phyloP scores from a whole-genome alignment of 495 filamentous ascomycete genomes.

The Penicillium cinerascens region DNA sequence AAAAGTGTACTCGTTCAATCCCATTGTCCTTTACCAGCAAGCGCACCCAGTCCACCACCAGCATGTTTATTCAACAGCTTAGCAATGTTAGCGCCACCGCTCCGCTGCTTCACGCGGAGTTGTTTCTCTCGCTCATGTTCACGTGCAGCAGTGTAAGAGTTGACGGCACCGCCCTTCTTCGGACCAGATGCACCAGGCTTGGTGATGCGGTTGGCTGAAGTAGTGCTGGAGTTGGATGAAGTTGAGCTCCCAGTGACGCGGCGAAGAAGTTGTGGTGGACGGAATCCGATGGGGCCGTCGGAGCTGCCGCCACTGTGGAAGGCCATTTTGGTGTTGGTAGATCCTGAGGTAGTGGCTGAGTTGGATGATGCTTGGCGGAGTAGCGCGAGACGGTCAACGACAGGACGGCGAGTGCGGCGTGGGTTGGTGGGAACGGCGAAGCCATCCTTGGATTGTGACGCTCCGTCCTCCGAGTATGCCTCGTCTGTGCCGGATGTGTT shows the following conservation, averaged over 20 bases:
- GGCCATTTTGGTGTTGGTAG: slow-evolving; percentile 50
- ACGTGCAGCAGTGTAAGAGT: slow-evolving; percentile 77
- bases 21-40: slow-evolving; percentile 38
- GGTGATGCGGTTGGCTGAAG: slow-evolving; percentile 31
- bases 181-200: slow-evolving; percentile 49
- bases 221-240: slow-evolving; percentile 25
- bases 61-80: slow-evolving; percentile 39
- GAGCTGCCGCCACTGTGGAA: slow-evolving; percentile 50
- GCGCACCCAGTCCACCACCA: slow-evolving; percentile 27
- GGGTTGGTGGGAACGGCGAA: slow-evolving; percentile 40
- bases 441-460: slow-evolving; percentile 25
- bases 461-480: slow-evolving; percentile 33
- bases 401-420: slow-evolving; percentile 48
- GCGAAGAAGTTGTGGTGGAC: slow-evolving; percentile 73
- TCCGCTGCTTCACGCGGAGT: slow-evolving; percentile 48
- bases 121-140: slow-evolving; percentile 63
- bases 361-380: slow-evolving; percentile 62
- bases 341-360: slow-evolving; percentile 44
- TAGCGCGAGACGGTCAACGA: slow-evolving; percentile 80
- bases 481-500: slow-evolving; percentile 31
- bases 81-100: slow-evolving; percentile 31
- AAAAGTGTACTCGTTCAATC: slow-evolving; percentile 19
- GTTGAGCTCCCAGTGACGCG: slow-evolving; percentile 66
- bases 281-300: slow-evolving; percentile 53
- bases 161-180: slow-evolving; percentile 70